These are phyloP conservation scores for Acanthamoeba lenticulata DNA, from an alignment of 208 protist genomes.

Conservation along the genomic window DNA sequence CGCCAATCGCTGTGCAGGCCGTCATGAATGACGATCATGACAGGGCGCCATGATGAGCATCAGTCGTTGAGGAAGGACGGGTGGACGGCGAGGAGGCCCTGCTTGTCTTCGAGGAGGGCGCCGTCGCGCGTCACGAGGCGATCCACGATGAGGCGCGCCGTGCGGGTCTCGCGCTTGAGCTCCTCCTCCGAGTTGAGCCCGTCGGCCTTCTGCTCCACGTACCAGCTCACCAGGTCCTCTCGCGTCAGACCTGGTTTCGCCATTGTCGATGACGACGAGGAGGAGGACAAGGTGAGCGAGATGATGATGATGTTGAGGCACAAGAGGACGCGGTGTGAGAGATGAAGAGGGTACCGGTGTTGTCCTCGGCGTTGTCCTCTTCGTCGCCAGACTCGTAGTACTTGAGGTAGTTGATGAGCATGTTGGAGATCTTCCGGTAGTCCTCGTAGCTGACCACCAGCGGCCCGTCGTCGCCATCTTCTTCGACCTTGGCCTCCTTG, in stretches of 20 bases:
- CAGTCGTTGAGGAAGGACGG: slow-evolving; percentile 13
- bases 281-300: not conserved
- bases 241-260: not conserved
- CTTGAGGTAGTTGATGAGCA: slow-evolving; percentile 43
- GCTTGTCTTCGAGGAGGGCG: slow-evolving; percentile 48
- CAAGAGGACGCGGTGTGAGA: not conserved
- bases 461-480: not conserved
- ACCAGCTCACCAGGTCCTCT: slow-evolving; percentile 74
- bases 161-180: not conserved
- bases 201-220: slow-evolving; percentile 68
- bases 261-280: too few relatives aligned
- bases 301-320: not conserved
- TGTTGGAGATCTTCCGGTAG: slow-evolving; percentile 63
- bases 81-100: not conserved
- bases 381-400: not conserved
- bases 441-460: slow-evolving; percentile 70
- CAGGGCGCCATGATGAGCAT: not conserved
- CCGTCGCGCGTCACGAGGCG: slow-evolving; percentile 43
- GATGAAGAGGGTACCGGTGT: not conserved
- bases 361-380: slow-evolving; percentile 12
- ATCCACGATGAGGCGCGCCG: slow-evolving; percentile 3
- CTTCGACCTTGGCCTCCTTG: not conserved
- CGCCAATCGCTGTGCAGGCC: too few relatives aligned
- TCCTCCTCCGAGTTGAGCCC: slow-evolving; percentile 53
- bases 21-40: too few relatives aligned